Evolutionary conservation across 2,329 filamentous ascomycete species (phyloP).

Genomic region (Ceratocystis alfenasii): DNA sequence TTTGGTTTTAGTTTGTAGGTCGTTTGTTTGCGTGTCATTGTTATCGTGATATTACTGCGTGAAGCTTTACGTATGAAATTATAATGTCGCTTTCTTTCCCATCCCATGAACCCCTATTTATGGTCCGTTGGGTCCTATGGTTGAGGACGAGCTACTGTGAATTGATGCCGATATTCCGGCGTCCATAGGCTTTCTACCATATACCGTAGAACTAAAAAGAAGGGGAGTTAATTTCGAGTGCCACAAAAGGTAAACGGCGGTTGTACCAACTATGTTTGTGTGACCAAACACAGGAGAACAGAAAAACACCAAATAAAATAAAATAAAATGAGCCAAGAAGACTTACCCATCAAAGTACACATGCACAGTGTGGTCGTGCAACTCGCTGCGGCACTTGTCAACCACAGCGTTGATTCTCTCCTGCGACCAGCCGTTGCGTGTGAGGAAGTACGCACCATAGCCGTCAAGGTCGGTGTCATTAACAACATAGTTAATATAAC

Average conservation of each 20-base stretch:
- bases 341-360: conserved; percentile 33
- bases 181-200: conserved; percentile 15
- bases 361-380: conserved; percentile 30
- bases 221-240: background rate
- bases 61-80: conserved; percentile 7
- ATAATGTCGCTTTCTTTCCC: background rate
- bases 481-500: conserved; percentile 30
- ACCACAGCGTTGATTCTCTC: conserved; percentile 30
- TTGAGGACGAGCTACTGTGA: conserved; percentile 14
- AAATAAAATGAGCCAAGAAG: background rate
- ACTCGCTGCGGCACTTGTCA: conserved; percentile 28
- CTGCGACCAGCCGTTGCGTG: conserved; percentile 30
- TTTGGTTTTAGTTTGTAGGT: background rate
- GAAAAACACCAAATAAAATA: too few species aligned
- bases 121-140: conserved; percentile 8
- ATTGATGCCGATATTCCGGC: background rate
- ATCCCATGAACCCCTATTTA: background rate
- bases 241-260: background rate
- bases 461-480: conserved; percentile 30
- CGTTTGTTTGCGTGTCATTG: conserved; percentile 12
- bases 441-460: conserved; percentile 32
- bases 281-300: background rate
- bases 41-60: conserved; percentile 12
- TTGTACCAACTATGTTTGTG: background rate
- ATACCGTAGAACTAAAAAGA: conserved; percentile 8